Base-by-base conservation (phyloP, 768 basidiomycete genomes). In the Amanita jacksonii region DNA sequence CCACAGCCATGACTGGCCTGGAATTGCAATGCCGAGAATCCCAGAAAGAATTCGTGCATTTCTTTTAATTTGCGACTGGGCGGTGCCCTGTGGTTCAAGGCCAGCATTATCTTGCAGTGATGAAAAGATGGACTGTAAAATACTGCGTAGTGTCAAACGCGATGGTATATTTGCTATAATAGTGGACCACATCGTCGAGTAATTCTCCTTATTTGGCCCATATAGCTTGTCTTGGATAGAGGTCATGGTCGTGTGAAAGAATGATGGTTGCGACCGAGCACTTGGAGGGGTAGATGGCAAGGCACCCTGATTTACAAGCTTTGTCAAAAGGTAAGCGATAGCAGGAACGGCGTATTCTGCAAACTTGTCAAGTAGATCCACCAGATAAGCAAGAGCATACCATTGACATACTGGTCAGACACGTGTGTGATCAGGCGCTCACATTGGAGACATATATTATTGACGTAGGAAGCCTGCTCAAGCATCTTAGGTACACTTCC, bases 241-340 rank as follows among this genome's bases (percentile, higher is more conserved):
- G 5, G 74, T 66, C 24, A 81, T 59, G 3, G 64, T 67, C 2
- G 67, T 56, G 20, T 61, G 57, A 60, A 85, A 88, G 63, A 89
- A 90, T 1, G 82, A 87, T 5, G 79, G 68, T 45, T 82, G 82
- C 0, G 77, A 76, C n/a, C 68, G 72, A 2, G 73, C 60, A 5
- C 60, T 59, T 5, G 77, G 74, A 3, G 61, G 63, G 8, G 65
- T 61, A 1, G 69, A 49, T 10, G 82, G 81, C 52, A 87, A 84
- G 13, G 79, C 58, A 8, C 86, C 81, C 31, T 81, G 56, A 44
- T 77, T 79, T 18, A 79, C 77, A 19, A 88, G 71, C 62, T 84
- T 86, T 19, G 67, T 64, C 24, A 86, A 52, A 7, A 88, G 67
- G 49, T 73, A 78, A 3, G 66, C 61, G 7, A 85, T 33, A 16